Conservation (phyloP, 2,329 filamentous ascomycete species). For the Aspergillus piperis region DNA sequence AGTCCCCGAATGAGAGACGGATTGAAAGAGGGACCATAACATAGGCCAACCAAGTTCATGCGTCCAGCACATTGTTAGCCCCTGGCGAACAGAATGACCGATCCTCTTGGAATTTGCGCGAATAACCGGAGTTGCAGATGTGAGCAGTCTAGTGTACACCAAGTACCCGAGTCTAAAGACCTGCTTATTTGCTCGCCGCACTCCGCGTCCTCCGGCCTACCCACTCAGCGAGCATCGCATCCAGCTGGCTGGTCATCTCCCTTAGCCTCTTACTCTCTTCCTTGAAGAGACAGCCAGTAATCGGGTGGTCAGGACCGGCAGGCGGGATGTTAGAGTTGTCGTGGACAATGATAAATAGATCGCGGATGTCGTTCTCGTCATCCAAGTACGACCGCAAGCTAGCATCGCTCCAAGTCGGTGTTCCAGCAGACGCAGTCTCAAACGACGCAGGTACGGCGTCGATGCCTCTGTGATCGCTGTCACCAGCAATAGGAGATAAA, state of each 20-base stretch:
- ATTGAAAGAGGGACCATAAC: conserved; percentile 12
- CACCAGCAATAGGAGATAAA: conserved; percentile 47
- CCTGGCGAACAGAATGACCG: conserved; percentile 9
- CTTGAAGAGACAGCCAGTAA: conserved; percentile 76
- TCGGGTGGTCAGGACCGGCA: conserved; percentile 79
- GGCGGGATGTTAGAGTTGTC: conserved; percentile 83
- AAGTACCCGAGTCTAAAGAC: background rate
- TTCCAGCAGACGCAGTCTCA: conserved; percentile 56
- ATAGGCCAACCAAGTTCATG: conserved; percentile 15
- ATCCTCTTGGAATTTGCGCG: background rate
- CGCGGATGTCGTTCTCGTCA: conserved; percentile 81
- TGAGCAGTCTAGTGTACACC: conserved; percentile 1
- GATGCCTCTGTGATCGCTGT: conserved; percentile 30
- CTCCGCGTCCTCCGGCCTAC: conserved; percentile 52
- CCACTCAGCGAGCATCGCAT: conserved; percentile 83
- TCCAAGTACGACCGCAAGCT: conserved; percentile 88
- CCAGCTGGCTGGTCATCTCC: conserved; percentile 86
- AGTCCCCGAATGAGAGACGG: conserved; percentile 13
- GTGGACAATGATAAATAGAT: conserved; percentile 87
- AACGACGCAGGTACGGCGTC: conserved; percentile 54
- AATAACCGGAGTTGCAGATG: background rate
- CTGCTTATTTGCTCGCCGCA: conserved; percentile 21
- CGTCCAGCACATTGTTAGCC: conserved; percentile 26
- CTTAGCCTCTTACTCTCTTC: conserved; percentile 84
- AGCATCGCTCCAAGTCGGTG: conserved; percentile 80